These are phyloP conservation scores for Whalleya microplaca DNA, from an alignment of 2,329 filamentous ascomycete genomes.

Conservation along the genomic window DNA sequence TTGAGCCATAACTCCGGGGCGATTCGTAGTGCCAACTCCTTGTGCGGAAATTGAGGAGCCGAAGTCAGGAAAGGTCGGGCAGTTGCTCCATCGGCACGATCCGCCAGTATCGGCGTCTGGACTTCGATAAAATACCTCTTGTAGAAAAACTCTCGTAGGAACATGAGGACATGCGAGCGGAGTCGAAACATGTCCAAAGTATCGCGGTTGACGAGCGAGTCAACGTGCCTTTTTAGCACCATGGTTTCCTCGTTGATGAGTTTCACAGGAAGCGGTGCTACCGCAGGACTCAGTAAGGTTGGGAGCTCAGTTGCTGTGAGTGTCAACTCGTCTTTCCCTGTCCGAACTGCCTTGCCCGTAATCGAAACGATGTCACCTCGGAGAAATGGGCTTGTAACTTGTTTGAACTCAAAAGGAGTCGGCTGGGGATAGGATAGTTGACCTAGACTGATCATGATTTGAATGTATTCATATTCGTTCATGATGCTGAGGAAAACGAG, in stretches of 20 bases:
- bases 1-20: conserved; percentile 97
- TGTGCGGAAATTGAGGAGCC: conserved; percentile 75
- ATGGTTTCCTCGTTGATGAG: conserved; percentile 73
- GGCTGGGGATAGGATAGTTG: conserved; percentile 48
- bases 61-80: conserved; percentile 84
- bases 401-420: conserved; percentile 53
- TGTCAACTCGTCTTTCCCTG: conserved; percentile 74
- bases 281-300: conserved; percentile 72
- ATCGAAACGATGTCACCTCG: conserved; percentile 76
- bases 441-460: conserved; percentile 73
- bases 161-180: conserved; percentile 73
- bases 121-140: conserved; percentile 80
- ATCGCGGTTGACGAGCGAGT: conserved; percentile 76
- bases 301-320: conserved; percentile 72
- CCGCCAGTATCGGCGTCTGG: conserved; percentile 84
- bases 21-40: conserved; percentile 77
- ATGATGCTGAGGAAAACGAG: conserved; percentile 84
- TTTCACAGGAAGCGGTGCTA: conserved; percentile 76
- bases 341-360: conserved; percentile 70
- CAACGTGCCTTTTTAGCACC: conserved; percentile 79
- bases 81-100: conserved; percentile 81
- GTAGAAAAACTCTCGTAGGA: conserved; percentile 75
- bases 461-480: conserved; percentile 72
- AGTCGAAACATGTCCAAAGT: conserved; percentile 72
- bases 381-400: conserved; percentile 68